Conservation (phyloP, 164 flowering plant species). For the Stephania yunnanensis region DNA sequence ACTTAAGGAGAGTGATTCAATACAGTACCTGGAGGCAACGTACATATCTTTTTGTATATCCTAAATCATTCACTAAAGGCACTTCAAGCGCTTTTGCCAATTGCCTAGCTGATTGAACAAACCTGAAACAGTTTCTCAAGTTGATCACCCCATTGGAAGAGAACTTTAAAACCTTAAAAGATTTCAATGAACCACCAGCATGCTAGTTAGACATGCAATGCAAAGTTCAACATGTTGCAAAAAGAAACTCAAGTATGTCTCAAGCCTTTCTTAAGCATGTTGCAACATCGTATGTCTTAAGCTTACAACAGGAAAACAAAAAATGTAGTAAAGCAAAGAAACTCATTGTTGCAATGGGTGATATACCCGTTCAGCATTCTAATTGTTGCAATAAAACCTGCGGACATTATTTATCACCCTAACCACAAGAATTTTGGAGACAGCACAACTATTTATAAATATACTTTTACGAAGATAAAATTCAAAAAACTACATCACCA, state of each 20-base stretch:
- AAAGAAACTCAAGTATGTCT: too few species aligned
- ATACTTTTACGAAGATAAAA: too few species aligned
- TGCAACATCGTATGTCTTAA: background rate
- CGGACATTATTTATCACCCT: too few species aligned
- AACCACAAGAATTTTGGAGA: too few species aligned
- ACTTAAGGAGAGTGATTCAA: background rate
- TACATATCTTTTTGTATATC: constrained; percentile 99
- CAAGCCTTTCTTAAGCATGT: background rate
- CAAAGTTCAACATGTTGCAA: too few species aligned
- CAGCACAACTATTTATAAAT: too few species aligned
- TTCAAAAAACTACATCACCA: too few species aligned
- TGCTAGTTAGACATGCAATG: too few species aligned
- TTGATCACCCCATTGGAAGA: background rate
- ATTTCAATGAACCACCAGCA: background rate
- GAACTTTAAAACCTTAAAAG: background rate
- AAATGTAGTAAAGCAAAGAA: background rate
- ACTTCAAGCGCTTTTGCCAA: constrained; percentile 95
- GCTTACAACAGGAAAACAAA: background rate
- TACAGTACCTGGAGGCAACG: constrained; percentile 90
- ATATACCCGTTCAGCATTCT: too few species aligned
- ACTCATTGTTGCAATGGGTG: too few species aligned
- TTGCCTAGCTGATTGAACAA: constrained; percentile 39
- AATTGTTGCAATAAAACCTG: too few species aligned
- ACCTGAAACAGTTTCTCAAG: constrained; percentile 32
- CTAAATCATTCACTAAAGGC: constrained; percentile 95